Conservation (phyloP, 2,329 filamentous ascomycete species). For the Bipolaris zeicola region DNA sequence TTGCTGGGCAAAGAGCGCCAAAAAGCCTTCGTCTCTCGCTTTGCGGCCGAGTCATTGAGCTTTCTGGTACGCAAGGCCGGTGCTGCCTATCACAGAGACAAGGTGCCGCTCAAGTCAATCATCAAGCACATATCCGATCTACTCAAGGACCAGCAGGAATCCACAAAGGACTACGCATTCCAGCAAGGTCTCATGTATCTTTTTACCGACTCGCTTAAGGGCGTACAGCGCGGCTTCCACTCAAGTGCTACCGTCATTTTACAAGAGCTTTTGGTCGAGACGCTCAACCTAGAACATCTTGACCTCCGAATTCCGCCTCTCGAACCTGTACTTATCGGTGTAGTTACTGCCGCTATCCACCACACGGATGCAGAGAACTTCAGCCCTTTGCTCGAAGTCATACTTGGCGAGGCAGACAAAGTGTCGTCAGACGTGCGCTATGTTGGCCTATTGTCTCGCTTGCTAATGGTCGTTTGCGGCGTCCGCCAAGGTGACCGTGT, state of each 20-base stretch:
- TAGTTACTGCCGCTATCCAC: conserved; percentile 82
- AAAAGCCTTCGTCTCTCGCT: conserved; percentile 85
- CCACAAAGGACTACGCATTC: conserved; percentile 70
- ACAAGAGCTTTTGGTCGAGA: conserved; percentile 54
- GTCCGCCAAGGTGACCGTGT: conserved; percentile 83
- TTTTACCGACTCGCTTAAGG: conserved; percentile 80
- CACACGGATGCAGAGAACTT: conserved; percentile 79
- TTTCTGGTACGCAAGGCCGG: conserved; percentile 92
- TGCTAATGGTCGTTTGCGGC: conserved; percentile 73
- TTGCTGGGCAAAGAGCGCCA: conserved; percentile 82
- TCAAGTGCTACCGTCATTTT: conserved; percentile 62
- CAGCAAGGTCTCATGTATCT: conserved; percentile 89
- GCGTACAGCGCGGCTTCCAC: conserved; percentile 63
- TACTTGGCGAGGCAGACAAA: conserved; percentile 50
- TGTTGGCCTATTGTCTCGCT: conserved; percentile 41
- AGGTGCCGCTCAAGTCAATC: conserved; percentile 70
- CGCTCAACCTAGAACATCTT: conserved; percentile 29
- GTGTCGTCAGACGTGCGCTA: conserved; percentile 53
- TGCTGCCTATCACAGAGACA: conserved; percentile 73
- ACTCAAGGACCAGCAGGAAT: conserved; percentile 60
- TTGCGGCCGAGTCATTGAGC: conserved; percentile 92
- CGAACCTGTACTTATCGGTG: conserved; percentile 71
- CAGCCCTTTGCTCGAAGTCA: conserved; percentile 65
- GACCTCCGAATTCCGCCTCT: conserved; percentile 56
- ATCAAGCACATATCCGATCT: conserved; percentile 74